Evolutionary conservation across 2,329 filamentous ascomycete genomes (phyloP), one percentile per base, ranked within the genome.

Genomic region (Rhinocladiella similis): DNA sequence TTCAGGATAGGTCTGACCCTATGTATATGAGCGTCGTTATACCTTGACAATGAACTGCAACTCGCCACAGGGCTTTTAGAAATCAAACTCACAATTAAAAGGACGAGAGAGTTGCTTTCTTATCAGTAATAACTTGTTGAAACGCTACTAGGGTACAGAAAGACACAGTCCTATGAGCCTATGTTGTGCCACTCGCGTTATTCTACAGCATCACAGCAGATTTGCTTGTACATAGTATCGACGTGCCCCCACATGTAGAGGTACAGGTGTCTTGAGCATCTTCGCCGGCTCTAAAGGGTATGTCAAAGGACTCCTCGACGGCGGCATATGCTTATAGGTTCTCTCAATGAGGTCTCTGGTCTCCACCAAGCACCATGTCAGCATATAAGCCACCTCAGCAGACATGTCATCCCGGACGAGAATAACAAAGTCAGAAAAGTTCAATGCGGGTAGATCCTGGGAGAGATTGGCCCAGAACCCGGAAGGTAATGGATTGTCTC

Each of bases 401-500:
- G 56, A 50, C 56, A 58, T 54, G 20, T 58, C 56, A 18, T 54
- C 56, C 13, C 56, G n/a, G 13, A 54, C 56, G 16, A 58, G 27
- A 5, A 58, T 39, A 27, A 54, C 56, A 45, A 58, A 58, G 27
- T 58, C 56, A 6, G 56, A 58, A 20, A 58, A 58, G 18, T 58
- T 51, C 39, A 58, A 25, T 16, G 56, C 50, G 16, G 47, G 56
- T 7, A 58, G 33, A 5, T 58, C 56, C 3, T 47, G 14, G 7
- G 36, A 7, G 6, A 58, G 14, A 27, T 58, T 58, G 38, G 16
- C 29, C 56, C 56, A 58, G 16, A 20, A 58, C n/a, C 56, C 56
- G 3, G 46, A 39, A 5, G 56, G 56, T n/a, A 58, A 42, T 9
- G 18, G 27, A 45, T 58, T 58, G 18, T 18, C 47, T 14, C 50